These are phyloP conservation scores for Podospora conica DNA, from an alignment of 495 filamentous ascomycete genomes.

Conservation along the genomic window DNA sequence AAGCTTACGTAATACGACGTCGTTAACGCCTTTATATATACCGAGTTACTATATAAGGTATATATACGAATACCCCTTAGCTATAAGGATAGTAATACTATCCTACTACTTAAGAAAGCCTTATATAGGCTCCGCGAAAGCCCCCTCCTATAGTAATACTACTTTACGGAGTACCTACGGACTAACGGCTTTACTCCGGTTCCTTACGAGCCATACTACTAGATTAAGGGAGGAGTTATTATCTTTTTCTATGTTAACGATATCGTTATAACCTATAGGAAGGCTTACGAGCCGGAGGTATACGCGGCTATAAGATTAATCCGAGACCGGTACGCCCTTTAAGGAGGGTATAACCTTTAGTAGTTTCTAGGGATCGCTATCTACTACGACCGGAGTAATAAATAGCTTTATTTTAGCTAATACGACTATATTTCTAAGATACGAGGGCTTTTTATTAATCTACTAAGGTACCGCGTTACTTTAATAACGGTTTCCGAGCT, in stretches of 20 bases:
- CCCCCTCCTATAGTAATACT: background rate
- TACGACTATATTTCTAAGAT: background rate
- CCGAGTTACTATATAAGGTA: background rate
- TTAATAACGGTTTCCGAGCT: background rate
- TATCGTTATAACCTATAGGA: background rate
- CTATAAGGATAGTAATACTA: background rate
- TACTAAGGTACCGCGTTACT: background rate
- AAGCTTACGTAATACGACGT: background rate
- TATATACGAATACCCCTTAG: background rate
- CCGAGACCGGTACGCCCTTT: background rate
- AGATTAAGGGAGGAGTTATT: background rate
- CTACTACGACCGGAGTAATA: background rate
- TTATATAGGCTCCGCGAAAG: background rate
- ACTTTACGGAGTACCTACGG: background rate
- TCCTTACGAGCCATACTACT: background rate
- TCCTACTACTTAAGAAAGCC: background rate
- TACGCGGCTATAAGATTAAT: background rate
- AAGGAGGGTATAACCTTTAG: background rate
- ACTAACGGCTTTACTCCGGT: background rate
- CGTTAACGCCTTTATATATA: background rate
- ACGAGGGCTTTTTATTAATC: background rate
- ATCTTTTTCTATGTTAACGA: slow-evolving; percentile 4
- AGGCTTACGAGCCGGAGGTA: background rate
- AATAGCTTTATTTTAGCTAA: background rate
- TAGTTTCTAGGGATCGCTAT: background rate